These are phyloP conservation scores for Ochetophila trinervis DNA, from an alignment of 306 rosid genomes.

Conservation along the genomic window DNA sequence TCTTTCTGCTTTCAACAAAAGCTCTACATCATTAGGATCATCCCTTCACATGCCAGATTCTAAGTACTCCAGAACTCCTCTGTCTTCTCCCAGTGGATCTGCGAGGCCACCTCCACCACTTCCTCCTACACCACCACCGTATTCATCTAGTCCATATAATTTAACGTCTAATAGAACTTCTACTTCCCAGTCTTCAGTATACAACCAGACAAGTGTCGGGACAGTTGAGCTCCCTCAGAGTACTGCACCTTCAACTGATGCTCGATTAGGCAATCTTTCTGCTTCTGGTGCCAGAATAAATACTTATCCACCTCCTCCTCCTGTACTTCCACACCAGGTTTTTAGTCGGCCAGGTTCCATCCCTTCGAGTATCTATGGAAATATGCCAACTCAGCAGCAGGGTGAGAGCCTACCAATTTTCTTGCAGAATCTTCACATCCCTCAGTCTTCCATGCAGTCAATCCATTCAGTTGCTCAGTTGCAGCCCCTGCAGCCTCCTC, in stretches of 20 bases:
- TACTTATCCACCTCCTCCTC: constrained; percentile 51
- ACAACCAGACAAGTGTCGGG: constrained; percentile 54
- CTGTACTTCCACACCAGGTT: constrained; percentile 47
- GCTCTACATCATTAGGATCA: constrained; percentile 41
- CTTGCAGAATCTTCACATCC: constrained; percentile 53
- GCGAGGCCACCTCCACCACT: constrained; percentile 90
- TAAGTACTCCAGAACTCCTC: constrained; percentile 60
- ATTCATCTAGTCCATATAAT: constrained; percentile 66
- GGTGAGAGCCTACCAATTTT: constrained; percentile 55
- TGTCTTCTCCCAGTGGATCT: constrained; percentile 69
- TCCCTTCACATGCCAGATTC: constrained; percentile 54
- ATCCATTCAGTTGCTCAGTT: constrained; percentile 70
- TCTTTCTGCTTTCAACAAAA: constrained; percentile 53
- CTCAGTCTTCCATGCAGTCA: constrained; percentile 60
- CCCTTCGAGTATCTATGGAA: constrained; percentile 52
- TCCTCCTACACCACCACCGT: constrained; percentile 96
- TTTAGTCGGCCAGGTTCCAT: constrained; percentile 61
- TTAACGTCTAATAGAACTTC: constrained; percentile 53
- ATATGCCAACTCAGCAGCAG: constrained; percentile 63
- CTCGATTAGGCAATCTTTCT: constrained; percentile 32
- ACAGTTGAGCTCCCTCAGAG: constrained; percentile 51
- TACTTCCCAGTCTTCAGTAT: constrained; percentile 49
- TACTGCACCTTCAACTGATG: constrained; percentile 29
- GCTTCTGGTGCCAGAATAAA: constrained; percentile 56
- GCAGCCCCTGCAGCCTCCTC: constrained; percentile 99